phyloP scores from a whole-genome alignment of 2,329 filamentous ascomycete species.

The Hymenoscyphus linearis region DNA sequence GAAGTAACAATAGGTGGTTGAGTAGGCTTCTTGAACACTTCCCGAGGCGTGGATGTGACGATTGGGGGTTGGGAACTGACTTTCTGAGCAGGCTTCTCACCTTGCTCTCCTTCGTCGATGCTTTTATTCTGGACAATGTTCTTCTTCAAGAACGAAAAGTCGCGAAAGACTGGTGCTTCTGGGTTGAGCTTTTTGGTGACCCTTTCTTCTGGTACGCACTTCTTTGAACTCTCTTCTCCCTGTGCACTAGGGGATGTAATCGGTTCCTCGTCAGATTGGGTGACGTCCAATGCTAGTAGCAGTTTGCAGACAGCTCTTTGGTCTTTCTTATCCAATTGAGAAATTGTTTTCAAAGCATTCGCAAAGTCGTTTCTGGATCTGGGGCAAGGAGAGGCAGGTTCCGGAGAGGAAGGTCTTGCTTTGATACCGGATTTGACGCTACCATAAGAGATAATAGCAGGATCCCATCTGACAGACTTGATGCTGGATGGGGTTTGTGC shows the following conservation, averaged over 20 bases:
- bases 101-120: background rate
- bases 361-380: slow-evolving; percentile 5
- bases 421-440: slow-evolving; percentile 5
- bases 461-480: slow-evolving; percentile 25
- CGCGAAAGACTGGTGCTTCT: slow-evolving; percentile 15
- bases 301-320: slow-evolving; percentile 16
- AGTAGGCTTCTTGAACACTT: background rate
- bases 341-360: slow-evolving; percentile 14
- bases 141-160: slow-evolving; percentile 8
- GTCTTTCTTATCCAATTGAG: slow-evolving; percentile 17
- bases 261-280: slow-evolving; percentile 14
- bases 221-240: background rate
- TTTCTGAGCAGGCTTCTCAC: background rate
- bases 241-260: background rate
- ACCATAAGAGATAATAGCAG: slow-evolving; percentile 18
- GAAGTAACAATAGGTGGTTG: background rate
- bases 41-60: background rate
- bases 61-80: background rate
- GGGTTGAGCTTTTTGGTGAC: slow-evolving; percentile 18
- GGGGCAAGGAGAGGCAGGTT: slow-evolving; percentile 1
- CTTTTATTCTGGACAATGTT: slow-evolving; percentile 5
- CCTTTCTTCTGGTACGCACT: background rate
- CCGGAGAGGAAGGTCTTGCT: background rate
- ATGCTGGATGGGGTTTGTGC: slow-evolving; percentile 5
- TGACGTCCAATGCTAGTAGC: slow-evolving; percentile 19